phyloP scores from a whole-genome alignment of 768 basidiomycete species.

The Boletus huronensis region DNA sequence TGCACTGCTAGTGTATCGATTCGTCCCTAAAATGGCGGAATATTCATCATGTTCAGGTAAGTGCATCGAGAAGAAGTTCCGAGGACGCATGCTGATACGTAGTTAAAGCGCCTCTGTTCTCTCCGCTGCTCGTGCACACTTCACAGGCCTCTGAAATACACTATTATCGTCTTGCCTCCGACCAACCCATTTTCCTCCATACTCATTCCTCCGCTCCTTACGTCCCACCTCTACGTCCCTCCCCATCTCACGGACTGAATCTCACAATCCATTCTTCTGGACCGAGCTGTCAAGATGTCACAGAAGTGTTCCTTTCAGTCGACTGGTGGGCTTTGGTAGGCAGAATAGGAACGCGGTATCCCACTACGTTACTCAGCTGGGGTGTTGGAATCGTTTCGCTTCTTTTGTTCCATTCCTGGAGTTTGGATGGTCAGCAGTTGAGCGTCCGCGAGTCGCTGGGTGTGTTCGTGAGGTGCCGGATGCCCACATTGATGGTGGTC shows the following conservation, averaged over 20 bases:
- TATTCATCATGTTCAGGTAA: slow-evolving; percentile 30
- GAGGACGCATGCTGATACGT: slow-evolving; percentile 6
- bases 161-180: slow-evolving; percentile 52
- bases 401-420: slow-evolving; percentile 53
- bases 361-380: slow-evolving; percentile 71
- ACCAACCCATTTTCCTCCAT: slow-evolving; percentile 45
- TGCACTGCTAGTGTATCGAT: slow-evolving; percentile 62
- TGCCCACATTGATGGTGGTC: slow-evolving; percentile 41
- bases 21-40: slow-evolving; percentile 34
- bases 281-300: slow-evolving; percentile 40
- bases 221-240: slow-evolving; percentile 30
- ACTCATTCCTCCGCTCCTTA: slow-evolving; percentile 69
- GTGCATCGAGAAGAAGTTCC: not conserved
- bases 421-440: slow-evolving; percentile 35
- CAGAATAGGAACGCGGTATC: slow-evolving; percentile 69
- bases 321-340: slow-evolving; percentile 74
- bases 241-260: slow-evolving; percentile 38
- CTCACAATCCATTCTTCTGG: slow-evolving; percentile 60
- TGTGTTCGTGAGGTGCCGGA: slow-evolving; percentile 37
- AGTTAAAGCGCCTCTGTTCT: slow-evolving; percentile 47
- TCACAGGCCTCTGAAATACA: slow-evolving; percentile 62
- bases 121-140: slow-evolving; percentile 64
- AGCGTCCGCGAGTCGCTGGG: slow-evolving; percentile 48
- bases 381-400: slow-evolving; percentile 64
- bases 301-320: slow-evolving; percentile 48